phyloP scores from a whole-genome alignment of 202 grass and related monocot species.

The Cymbopogon flexuosus region DNA sequence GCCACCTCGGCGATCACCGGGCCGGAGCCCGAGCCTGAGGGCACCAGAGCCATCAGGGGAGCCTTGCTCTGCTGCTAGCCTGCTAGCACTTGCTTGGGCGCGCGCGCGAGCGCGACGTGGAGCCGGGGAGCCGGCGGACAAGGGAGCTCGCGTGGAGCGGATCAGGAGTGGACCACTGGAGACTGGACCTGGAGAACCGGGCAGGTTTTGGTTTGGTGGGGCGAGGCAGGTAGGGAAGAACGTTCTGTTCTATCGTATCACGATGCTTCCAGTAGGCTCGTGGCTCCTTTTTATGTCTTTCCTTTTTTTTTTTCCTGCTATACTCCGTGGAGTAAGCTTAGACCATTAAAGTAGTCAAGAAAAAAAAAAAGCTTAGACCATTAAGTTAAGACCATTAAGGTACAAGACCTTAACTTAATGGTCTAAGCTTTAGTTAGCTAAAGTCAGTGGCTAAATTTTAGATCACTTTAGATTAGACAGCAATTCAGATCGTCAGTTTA shows the following conservation, averaged over 20 bases:
- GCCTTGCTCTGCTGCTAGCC: background rate
- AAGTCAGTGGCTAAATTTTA: too few species aligned
- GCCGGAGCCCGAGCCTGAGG: conserved; percentile 36
- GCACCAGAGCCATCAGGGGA: conserved; percentile 51
- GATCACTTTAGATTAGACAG: too few species aligned
- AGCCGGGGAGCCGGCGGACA: conserved; percentile 12
- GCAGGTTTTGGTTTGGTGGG: background rate
- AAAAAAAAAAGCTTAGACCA: too few species aligned
- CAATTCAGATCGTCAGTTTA: too few species aligned
- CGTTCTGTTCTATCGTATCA: background rate
- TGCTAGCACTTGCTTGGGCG: conserved; percentile 11
- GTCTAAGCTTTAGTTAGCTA: too few species aligned
- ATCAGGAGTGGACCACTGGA: background rate
- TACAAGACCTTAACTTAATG: too few species aligned
- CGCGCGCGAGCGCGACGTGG: conserved; percentile 35
- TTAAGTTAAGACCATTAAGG: too few species aligned
- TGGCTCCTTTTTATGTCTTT: too few species aligned
- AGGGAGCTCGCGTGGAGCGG: conserved; percentile 26
- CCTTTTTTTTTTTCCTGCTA: too few species aligned
- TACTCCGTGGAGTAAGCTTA: too few species aligned
- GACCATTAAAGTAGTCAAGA: too few species aligned
- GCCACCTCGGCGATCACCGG: conserved; percentile 77
- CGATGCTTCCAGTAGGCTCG: too few species aligned
- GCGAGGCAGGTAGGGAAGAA: background rate
- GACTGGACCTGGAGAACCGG: background rate